Evolutionary conservation across 352 stramenopile genomes (phyloP).

Genomic region (Globisporangium cystogenes): DNA sequence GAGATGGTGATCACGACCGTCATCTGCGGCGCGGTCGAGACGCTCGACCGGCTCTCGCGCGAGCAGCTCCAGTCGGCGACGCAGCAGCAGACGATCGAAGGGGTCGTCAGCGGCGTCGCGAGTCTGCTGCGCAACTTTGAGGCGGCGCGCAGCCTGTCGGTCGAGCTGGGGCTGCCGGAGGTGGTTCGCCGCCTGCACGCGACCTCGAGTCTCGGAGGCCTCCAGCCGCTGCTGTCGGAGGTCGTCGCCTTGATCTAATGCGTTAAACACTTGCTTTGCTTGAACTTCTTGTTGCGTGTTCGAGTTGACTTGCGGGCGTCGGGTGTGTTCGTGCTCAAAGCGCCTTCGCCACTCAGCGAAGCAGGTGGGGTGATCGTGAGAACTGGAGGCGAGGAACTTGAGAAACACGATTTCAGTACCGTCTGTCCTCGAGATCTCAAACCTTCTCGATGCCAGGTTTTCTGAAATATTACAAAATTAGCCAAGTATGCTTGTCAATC

Average conservation of each 20-base stretch:
- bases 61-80: conserved; percentile 20
- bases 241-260: conserved; percentile 53
- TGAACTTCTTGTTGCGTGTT: too few relatives aligned
- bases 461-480: too few relatives aligned
- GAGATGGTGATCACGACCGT: conserved; percentile 67
- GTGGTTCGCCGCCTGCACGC: conserved; percentile 52
- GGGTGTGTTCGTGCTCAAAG: too few relatives aligned
- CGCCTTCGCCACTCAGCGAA: too few relatives aligned
- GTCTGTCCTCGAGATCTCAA: too few relatives aligned
- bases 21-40: conserved; percentile 62
- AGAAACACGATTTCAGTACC: too few relatives aligned
- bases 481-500: too few relatives aligned
- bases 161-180: conserved; percentile 58
- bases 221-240: conserved; percentile 56
- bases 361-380: too few relatives aligned
- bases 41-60: conserved; percentile 50
- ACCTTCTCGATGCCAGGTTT: too few relatives aligned
- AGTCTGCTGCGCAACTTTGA: conserved; percentile 61
- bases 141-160: conserved; percentile 45
- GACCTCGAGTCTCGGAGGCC: conserved; percentile 25
- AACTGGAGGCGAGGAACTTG: too few relatives aligned
- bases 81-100: conserved; percentile 48
- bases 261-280: too few relatives aligned
- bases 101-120: conserved; percentile 55
- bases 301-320: too few relatives aligned